A percentile compares a stretch with the other conserved stretches of the same genome.
Conservation (phyloP, 768 basidiomycete genomes). For the Mycena leptocephala region DNA sequence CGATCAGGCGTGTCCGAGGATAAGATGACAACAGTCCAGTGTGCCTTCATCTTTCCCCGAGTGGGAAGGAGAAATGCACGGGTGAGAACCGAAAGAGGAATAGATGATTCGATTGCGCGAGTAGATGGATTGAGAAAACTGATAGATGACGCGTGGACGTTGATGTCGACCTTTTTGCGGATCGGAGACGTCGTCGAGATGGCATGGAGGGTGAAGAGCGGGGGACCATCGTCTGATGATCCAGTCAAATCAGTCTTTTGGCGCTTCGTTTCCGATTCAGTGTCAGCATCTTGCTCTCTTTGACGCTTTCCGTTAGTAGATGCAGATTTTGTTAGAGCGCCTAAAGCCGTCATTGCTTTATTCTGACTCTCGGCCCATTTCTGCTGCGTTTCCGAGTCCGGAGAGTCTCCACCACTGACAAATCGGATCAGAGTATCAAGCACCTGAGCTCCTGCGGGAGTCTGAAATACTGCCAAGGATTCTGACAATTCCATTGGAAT, state of each 20-base stretch:
- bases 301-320: conserved; percentile 50
- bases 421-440: conserved; percentile 64
- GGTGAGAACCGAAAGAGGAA: conserved; percentile 65
- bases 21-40: conserved; percentile 82
- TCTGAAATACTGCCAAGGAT: conserved; percentile 7
- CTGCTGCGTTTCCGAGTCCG: conserved; percentile 45
- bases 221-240: conserved; percentile 52
- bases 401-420: conserved; percentile 56
- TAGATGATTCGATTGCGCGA: conserved; percentile 63
- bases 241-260: conserved; percentile 39
- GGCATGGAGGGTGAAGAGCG: conserved; percentile 73
- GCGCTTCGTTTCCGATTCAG: conserved; percentile 50
- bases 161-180: conserved; percentile 83
- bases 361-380: conserved; percentile 60
- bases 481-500: conserved; percentile 24
- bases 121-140: conserved; percentile 68
- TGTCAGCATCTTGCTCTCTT: conserved; percentile 50
- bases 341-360: conserved; percentile 46
- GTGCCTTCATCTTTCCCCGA: conserved; percentile 78
- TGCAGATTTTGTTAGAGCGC: conserved; percentile 44
- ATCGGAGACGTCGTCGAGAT: conserved; percentile 82
- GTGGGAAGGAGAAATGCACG: conserved; percentile 85
- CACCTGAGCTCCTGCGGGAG: conserved; percentile 26
- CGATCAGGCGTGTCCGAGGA: conserved; percentile 69
- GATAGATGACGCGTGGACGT: conserved; percentile 66